Conservation (phyloP, 768 basidiomycete genomes). For the Russula virescens region DNA sequence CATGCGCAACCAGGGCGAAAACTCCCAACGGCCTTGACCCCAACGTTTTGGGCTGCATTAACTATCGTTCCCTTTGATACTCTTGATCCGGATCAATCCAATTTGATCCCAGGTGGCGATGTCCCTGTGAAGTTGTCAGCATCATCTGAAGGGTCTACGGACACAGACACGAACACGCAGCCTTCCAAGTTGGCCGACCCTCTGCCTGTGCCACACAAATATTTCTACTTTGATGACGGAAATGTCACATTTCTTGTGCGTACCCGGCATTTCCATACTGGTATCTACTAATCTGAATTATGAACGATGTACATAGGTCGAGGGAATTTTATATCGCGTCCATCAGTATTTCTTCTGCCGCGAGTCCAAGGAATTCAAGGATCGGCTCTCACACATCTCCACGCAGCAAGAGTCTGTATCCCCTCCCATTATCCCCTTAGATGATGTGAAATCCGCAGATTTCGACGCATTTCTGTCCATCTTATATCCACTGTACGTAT, state of each 20-base stretch:
- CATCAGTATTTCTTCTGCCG: slow-evolving; percentile 21
- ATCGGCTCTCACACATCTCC: neutral
- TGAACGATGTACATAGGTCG: neutral
- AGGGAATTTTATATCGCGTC: slow-evolving; percentile 10
- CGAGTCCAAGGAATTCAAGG: slow-evolving; percentile 7
- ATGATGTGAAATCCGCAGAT: slow-evolving; percentile 9
- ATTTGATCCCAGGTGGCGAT: neutral
- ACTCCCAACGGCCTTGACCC: neutral
- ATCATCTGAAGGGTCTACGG: neutral
- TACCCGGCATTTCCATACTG: neutral
- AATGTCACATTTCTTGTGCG: slow-evolving; percentile 14
- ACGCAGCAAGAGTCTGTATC: neutral
- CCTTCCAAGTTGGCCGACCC: neutral
- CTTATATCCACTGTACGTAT: slow-evolving; percentile 19
- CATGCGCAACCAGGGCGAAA: neutral
- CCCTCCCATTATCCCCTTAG: neutral
- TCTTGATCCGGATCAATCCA: neutral
- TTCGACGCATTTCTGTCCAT: slow-evolving; percentile 21
- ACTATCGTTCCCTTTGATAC: slow-evolving; percentile 7
- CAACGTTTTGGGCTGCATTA: neutral
- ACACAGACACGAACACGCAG: no score
- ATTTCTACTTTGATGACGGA: slow-evolving; percentile 17
- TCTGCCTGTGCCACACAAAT: neutral
- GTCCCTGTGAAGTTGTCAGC: neutral
- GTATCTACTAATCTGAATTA: no score